Evolutionary conservation across 2,329 filamentous ascomycete species (phyloP).

Genomic region (Claviceps sp.): DNA sequence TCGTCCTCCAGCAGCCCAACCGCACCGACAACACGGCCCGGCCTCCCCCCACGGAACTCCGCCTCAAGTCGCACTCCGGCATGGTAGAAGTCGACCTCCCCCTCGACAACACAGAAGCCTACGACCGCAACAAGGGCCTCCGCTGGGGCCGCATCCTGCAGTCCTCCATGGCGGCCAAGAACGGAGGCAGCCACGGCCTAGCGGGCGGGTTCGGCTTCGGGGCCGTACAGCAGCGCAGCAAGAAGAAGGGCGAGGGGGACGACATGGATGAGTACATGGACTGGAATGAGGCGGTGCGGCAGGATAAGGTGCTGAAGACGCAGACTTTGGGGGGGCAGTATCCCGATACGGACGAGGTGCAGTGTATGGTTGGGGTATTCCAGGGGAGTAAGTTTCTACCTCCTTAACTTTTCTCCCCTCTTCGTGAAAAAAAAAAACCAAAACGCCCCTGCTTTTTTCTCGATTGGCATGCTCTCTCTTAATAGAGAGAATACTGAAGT

Average conservation of each 20-base stretch:
- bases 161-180: conserved; percentile 43
- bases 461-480: too few relatives aligned
- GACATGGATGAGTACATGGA: conserved; percentile 38
- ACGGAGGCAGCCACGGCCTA: conserved; percentile 53
- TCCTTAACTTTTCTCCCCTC: too few relatives aligned
- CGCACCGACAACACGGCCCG: conserved; percentile 43
- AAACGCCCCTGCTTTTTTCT: too few relatives aligned
- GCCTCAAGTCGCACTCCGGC: conserved; percentile 68
- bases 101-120: conserved; percentile 56
- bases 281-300: conserved; percentile 54
- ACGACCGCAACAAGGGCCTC: conserved; percentile 73
- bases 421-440: too few relatives aligned
- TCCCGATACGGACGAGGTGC: conserved; percentile 52
- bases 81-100: conserved; percentile 91
- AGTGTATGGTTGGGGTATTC: conserved; percentile 92
- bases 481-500: too few relatives aligned
- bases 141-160: conserved; percentile 69
- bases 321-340: conserved; percentile 82
- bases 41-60: conserved; percentile 53
- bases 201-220: conserved; percentile 60
- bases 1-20: conserved; percentile 84
- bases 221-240: conserved; percentile 26
- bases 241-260: conserved; percentile 28
- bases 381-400: conserved; percentile 49
- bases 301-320: conserved; percentile 59